Conservation (phyloP, 2,329 filamentous ascomycete species). For the Botrytis pseudocinerea region DNA sequence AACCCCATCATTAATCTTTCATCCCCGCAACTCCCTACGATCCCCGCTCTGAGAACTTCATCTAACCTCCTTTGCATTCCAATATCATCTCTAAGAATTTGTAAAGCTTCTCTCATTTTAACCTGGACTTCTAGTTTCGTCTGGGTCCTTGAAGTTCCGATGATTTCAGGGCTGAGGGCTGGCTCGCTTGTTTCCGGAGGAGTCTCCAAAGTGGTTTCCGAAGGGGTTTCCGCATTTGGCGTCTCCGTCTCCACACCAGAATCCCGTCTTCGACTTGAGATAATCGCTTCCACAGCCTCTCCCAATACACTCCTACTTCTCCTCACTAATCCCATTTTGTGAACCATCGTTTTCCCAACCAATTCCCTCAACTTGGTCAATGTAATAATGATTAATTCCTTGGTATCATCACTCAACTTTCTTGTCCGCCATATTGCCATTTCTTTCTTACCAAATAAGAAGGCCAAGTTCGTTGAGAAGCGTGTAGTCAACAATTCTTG, state of each 20-base stretch:
- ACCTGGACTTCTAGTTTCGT: slow-evolving; percentile 1
- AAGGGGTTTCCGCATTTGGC: not conserved
- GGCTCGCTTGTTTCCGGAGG: not conserved
- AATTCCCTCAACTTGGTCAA: slow-evolving; percentile 22
- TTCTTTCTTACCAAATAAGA: slow-evolving; percentile 22
- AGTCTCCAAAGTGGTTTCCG: not conserved
- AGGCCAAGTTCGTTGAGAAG: slow-evolving; percentile 19
- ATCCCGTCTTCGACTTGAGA: slow-evolving; percentile 15
- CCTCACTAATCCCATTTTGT: slow-evolving; percentile 18
- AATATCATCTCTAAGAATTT: slow-evolving; percentile 15
- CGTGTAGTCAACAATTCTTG: slow-evolving; percentile 20
- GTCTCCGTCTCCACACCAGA: not conserved
- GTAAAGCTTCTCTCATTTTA: slow-evolving; percentile 5
- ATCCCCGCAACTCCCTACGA: slow-evolving; percentile 19
- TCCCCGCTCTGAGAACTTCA: slow-evolving; percentile 18
- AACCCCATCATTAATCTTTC: slow-evolving; percentile 22
- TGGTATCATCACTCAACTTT: slow-evolving; percentile 19
- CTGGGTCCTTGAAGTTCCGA: not conserved
- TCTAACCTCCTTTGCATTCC: slow-evolving; percentile 19
- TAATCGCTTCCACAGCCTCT: slow-evolving; percentile 12
- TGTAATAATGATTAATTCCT: slow-evolving; percentile 19
- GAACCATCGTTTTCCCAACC: slow-evolving; percentile 22
- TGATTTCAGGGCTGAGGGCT: not conserved
- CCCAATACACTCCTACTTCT: slow-evolving; percentile 19
- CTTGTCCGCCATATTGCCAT: slow-evolving; percentile 19